Evolutionary conservation across 2,329 filamentous ascomycete species (phyloP), one percentile per base, ranked within the genome.

Genomic region (Gyromitra esculenta): DNA sequence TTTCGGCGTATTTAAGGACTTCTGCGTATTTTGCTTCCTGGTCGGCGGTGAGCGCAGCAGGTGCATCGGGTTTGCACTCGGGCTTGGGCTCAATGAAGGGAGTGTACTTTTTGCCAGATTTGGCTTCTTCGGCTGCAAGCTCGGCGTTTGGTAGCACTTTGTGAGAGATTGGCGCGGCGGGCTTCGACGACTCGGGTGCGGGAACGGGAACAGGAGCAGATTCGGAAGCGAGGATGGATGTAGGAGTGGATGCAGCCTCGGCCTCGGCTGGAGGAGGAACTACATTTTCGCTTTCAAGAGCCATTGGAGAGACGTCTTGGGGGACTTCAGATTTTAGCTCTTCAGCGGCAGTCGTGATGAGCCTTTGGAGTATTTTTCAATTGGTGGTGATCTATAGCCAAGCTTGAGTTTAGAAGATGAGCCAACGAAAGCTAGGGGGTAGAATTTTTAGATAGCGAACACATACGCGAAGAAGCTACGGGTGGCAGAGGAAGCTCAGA

Each of bases 1-100:
- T 79, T 88, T 90, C 57, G 90, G 93, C 68, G 56, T 88, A 87
- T 60, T 88, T 86, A 59, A 98, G 88, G 65, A 98, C 87, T 79
- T 89, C 86, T 56, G 91, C 88, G 85, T 97, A 98, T 85, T 97
- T 97, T 79, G 87, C 83, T 82, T 92, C 85, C 84, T 98, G 92
- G 45, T 97, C 93, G 8, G 88, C 82, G 9, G 90, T 94, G 81
- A 97, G 88, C 74, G 87, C 83, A 5, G 88, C 83, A 8, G 87
- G 86, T 5, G 88, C 82, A 11, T 85, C 82, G 1, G 91, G 89
- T 74, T 87, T 88, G 82, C 88, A 87, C 45, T 85, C 84, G 1
- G 90, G 84, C 1, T 87, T 83, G 1, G 91, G 90, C 7, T 83
- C 82, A n/a, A 84, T 83, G 78, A 92, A 86, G 43, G 90, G 91